These are phyloP conservation scores for Fusarium nygamai DNA, from an alignment of 2,329 filamentous ascomycete species.

Conservation along the genomic window DNA sequence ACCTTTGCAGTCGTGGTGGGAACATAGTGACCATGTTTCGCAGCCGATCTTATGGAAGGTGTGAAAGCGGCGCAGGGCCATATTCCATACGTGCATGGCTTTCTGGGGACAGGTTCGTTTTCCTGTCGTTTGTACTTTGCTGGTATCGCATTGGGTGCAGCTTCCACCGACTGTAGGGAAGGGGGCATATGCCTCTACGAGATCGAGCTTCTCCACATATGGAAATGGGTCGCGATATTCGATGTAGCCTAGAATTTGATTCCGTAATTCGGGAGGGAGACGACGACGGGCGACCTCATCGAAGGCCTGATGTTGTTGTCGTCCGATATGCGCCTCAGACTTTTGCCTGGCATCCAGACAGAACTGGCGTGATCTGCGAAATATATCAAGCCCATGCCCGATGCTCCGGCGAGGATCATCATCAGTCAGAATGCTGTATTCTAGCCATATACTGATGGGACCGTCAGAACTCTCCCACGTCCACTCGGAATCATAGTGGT, in stretches of 20 bases:
- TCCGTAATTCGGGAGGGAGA: neutral
- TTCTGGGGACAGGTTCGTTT: neutral
- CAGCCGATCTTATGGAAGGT: neutral
- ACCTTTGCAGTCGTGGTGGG: neutral
- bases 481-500: fast-evolving
- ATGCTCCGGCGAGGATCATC: fast-evolving
- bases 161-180: neutral
- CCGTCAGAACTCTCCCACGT: neutral
- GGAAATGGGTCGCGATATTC: neutral
- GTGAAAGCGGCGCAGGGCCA: neutral
- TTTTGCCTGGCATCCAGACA: neutral
- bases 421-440: fast-evolving
- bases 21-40: neutral
- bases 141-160: neutral
- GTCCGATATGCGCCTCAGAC: neutral
- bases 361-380: neutral
- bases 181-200: neutral
- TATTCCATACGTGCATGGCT: neutral
- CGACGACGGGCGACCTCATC: fast-evolving
- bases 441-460: fast-evolving
- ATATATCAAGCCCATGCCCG: fast-evolving
- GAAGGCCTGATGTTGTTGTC: neutral
- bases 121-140: fast-evolving
- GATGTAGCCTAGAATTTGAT: neutral
- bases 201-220: neutral